phyloP scores from a whole-genome alignment of 192 early-diverging fungal genomes.

The Phlyctochytrium arcticum region DNA sequence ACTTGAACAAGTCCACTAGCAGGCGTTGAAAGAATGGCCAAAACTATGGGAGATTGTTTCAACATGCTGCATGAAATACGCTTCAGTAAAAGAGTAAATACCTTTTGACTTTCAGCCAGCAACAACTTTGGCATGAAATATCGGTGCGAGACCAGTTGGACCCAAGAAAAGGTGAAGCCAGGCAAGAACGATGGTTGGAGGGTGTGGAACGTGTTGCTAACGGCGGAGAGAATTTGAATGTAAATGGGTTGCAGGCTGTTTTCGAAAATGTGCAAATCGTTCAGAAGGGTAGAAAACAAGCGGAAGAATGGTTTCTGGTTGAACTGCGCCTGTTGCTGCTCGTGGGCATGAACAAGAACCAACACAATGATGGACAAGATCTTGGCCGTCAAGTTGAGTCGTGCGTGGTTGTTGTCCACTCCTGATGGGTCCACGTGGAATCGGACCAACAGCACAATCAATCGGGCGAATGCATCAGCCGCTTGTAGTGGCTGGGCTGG shows the following conservation, averaged over 20 bases:
- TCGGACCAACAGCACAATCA: slow-evolving; percentile 79
- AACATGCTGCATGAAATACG: no score
- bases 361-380: slow-evolving; percentile 83
- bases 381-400: slow-evolving; percentile 71
- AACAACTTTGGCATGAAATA: slow-evolving; percentile 88
- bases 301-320: slow-evolving; percentile 90
- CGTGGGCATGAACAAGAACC: slow-evolving; percentile 80
- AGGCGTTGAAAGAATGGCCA: slow-evolving; percentile 86
- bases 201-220: slow-evolving; percentile 76
- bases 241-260: slow-evolving; percentile 63
- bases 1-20: slow-evolving; percentile 78
- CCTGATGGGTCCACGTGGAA: slow-evolving; percentile 59
- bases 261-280: slow-evolving; percentile 70
- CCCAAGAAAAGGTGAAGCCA: slow-evolving; percentile 92
- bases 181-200: slow-evolving; percentile 84
- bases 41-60: slow-evolving; percentile 44
- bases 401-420: slow-evolving; percentile 47
- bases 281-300: slow-evolving; percentile 76
- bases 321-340: slow-evolving; percentile 71
- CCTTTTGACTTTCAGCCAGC: slow-evolving; percentile 69
- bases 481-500: slow-evolving; percentile 63
- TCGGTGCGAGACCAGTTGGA: slow-evolving; percentile 88
- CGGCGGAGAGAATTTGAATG: slow-evolving; percentile 64
- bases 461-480: slow-evolving; percentile 87
- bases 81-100: neutral